Evolutionary conservation across 1,284 basidiomycete genomes (phyloP).

Genomic region (Cutaneotrichosporon spelunceum): DNA sequence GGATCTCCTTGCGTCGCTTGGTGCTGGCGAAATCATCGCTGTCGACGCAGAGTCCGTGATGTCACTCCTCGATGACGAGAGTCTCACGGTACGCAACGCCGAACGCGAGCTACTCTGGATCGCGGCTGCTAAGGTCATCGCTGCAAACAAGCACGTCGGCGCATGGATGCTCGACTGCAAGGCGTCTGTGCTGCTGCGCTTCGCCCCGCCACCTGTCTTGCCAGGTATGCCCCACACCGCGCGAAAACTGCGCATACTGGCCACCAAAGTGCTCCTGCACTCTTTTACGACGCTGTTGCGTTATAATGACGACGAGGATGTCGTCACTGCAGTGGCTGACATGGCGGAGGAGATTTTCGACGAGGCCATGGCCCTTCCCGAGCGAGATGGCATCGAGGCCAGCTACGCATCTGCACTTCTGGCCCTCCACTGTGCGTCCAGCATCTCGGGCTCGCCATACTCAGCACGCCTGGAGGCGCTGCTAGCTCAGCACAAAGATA

Average conservation of each 20-base stretch:
- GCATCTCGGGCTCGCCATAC: not conserved
- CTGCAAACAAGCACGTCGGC: slow-evolving; percentile 21
- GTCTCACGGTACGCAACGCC: slow-evolving; percentile 23
- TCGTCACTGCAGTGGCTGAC: slow-evolving; percentile 10
- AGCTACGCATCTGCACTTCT: slow-evolving; percentile 26
- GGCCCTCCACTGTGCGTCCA: slow-evolving; percentile 21
- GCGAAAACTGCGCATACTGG: slow-evolving; percentile 29
- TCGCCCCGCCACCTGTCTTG: slow-evolving; percentile 33
- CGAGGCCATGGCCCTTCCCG: slow-evolving; percentile 1
- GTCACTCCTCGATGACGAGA: slow-evolving; percentile 18
- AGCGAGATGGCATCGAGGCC: slow-evolving; percentile 19
- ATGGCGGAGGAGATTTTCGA: slow-evolving; percentile 13
- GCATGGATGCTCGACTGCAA: slow-evolving; percentile 33
- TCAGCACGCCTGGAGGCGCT: slow-evolving; percentile 6
- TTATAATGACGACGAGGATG: slow-evolving; percentile 10
- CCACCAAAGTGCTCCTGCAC: slow-evolving; percentile 26
- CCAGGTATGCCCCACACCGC: slow-evolving; percentile 34
- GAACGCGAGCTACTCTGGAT: slow-evolving; percentile 45
- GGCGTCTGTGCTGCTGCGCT: slow-evolving; percentile 28
- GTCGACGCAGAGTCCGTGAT: slow-evolving; percentile 27
- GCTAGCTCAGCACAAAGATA: slow-evolving; percentile 1
- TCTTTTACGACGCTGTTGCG: slow-evolving; percentile 27
- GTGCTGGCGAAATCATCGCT: slow-evolving; percentile 31
- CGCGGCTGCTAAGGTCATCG: slow-evolving; percentile 27
- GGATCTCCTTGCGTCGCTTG: slow-evolving; percentile 30